phyloP scores from a whole-genome alignment of 768 basidiomycete genomes.

The Xerocomus potaroensis region DNA sequence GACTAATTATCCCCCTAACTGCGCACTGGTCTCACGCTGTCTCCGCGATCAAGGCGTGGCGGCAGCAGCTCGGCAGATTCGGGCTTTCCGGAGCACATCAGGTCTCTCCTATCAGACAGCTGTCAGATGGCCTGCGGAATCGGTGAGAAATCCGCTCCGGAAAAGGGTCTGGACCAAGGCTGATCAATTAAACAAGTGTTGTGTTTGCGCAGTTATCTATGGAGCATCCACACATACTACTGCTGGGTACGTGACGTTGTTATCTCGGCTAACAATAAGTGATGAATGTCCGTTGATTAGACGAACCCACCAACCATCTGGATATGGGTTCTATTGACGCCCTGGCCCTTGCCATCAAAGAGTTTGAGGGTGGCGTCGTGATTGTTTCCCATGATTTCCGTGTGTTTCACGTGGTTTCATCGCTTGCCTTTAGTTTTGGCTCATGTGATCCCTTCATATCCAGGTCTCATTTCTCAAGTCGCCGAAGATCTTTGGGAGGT shows the following conservation, averaged over 20 bases:
- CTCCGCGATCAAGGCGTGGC: constrained; percentile 65
- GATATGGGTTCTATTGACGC: constrained; percentile 99
- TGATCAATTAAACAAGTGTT: constrained; percentile 49
- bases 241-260: constrained; percentile 55
- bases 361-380: constrained; percentile 96
- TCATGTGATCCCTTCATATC: constrained; percentile 11
- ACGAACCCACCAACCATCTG: constrained; percentile 96
- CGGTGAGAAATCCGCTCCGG: constrained; percentile 46
- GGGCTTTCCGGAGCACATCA: constrained; percentile 94
- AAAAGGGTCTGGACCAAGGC: constrained; percentile 1
- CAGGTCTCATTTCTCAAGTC: constrained; percentile 93
- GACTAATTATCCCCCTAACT: constrained; percentile 9
- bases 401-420: constrained; percentile 36
- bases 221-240: constrained; percentile 94
- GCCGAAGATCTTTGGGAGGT: constrained; percentile 99
- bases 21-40: constrained; percentile 9
- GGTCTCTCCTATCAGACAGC: constrained; percentile 86
- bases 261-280: constrained; percentile 8
- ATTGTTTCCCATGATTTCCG: constrained; percentile 99
- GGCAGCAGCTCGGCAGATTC: constrained; percentile 91
- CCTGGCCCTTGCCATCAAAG: constrained; percentile 91
- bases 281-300: constrained; percentile 33
- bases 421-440: constrained; percentile 1
- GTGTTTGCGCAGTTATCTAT: constrained; percentile 96
- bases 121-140: constrained; percentile 95